phyloP scores from a whole-genome alignment of 108 stramenopile genomes.

The Licmophora abbreviata region DNA sequence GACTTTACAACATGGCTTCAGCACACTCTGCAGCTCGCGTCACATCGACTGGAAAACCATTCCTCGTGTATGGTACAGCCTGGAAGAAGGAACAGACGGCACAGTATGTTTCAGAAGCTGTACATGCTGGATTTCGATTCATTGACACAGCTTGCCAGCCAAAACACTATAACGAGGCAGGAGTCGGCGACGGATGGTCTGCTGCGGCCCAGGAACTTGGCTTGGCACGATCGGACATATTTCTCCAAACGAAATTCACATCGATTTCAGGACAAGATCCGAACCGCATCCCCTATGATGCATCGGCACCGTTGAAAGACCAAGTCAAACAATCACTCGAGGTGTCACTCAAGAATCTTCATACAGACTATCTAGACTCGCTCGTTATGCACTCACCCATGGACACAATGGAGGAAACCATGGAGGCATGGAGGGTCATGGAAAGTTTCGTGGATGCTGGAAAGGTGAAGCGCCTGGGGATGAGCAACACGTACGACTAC shows the following conservation, averaged over 20 bases:
- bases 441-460: constrained; percentile 62
- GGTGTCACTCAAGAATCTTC: constrained; percentile 58
- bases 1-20: background rate
- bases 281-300: constrained; percentile 72
- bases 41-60: constrained; percentile 12
- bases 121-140: constrained; percentile 79
- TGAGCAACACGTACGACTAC: constrained; percentile 60
- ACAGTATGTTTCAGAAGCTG: constrained; percentile 53
- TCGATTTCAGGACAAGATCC: constrained; percentile 75
- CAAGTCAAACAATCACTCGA: constrained; percentile 59
- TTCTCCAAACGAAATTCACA: constrained; percentile 88
- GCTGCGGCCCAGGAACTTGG: constrained; percentile 32
- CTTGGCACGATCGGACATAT: constrained; percentile 52
- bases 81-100: constrained; percentile 89
- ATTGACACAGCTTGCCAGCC: constrained; percentile 94
- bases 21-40: background rate
- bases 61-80: constrained; percentile 77
- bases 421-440: constrained; percentile 61
- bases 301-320: constrained; percentile 25
- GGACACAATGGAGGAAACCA: constrained; percentile 34
- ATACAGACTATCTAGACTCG: constrained; percentile 78
- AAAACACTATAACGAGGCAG: constrained; percentile 82
- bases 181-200: constrained; percentile 66
- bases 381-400: constrained; percentile 56
- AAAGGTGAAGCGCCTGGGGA: constrained; percentile 54